phyloP scores from a whole-genome alignment of 169 alveolate genomes.

The Plasmodium malariae region DNA sequence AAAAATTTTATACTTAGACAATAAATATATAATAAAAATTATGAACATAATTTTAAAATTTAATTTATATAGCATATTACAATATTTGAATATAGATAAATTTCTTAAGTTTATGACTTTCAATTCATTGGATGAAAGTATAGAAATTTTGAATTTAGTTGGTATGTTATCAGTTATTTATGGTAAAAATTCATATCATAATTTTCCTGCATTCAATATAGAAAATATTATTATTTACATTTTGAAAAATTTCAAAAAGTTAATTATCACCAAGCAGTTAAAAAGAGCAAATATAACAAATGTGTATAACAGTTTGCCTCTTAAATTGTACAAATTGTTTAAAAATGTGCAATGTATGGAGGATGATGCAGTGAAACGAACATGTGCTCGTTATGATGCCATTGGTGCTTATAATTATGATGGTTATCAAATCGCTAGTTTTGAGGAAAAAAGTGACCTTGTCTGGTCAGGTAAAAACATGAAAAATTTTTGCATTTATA shows the following conservation, averaged over 20 bases:
- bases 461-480: not conserved
- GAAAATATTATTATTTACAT: constrained; percentile 38
- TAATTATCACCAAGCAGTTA: constrained; percentile 6
- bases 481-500: constrained; percentile 2
- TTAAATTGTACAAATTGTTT: constrained; percentile 30
- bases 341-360: constrained; percentile 11
- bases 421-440: not conserved
- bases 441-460: not conserved
- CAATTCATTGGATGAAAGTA: constrained; percentile 50
- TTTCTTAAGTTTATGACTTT: constrained; percentile 32
- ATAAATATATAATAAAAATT: constrained; percentile 19
- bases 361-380: not conserved
- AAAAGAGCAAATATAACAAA: constrained; percentile 28
- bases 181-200: not conserved
- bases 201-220: not conserved
- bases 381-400: too few species aligned
- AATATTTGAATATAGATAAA: constrained; percentile 23
- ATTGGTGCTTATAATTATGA: not conserved
- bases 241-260: constrained; percentile 35
- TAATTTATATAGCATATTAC: constrained; percentile 47
- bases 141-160: constrained; percentile 21
- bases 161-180: constrained; percentile 9
- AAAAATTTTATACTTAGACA: constrained; percentile 31
- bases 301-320: constrained; percentile 28
- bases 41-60: constrained; percentile 47